Conservation (phyloP, 1,139 yeast genomes). For the Geotrichum restrictum region DNA sequence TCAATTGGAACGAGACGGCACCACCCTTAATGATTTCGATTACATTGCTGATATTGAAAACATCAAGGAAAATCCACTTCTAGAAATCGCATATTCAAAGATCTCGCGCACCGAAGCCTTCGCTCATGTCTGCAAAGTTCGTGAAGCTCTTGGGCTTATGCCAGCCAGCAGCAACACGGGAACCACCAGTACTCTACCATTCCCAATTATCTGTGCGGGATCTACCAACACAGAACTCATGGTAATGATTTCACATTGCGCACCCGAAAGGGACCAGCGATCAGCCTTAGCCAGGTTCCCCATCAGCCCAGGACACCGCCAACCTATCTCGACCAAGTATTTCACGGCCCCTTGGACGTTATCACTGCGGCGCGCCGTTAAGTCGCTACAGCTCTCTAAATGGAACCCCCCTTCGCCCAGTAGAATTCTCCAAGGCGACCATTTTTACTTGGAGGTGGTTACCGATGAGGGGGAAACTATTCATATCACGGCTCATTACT, state of each 20-base stretch:
- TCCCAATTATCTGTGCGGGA: constrained; percentile 30
- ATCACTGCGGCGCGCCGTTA: constrained; percentile 11
- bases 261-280: constrained; percentile 23
- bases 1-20: constrained; percentile 52
- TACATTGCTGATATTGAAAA: constrained; percentile 33
- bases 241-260: no score
- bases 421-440: constrained; percentile 65
- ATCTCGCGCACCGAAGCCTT: not conserved
- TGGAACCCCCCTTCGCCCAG: constrained; percentile 84
- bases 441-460: constrained; percentile 67
- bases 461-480: constrained; percentile 77
- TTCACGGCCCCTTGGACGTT: constrained; percentile 10
- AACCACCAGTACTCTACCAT: no score
- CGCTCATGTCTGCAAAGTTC: constrained; percentile 34
- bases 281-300: constrained; percentile 8
- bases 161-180: no score
- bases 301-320: constrained; percentile 9
- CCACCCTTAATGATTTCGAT: constrained; percentile 37
- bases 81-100: not conserved
- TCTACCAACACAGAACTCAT: no score
- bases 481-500: constrained; percentile 70
- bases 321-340: not conserved
- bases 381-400: constrained; percentile 50
- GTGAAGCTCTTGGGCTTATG: constrained; percentile 47
- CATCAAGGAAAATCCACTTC: constrained; percentile 21